Evolutionary conservation across 371 early-diverging fungal species (phyloP).

Genomic region (Umbelopsis sp.): DNA sequence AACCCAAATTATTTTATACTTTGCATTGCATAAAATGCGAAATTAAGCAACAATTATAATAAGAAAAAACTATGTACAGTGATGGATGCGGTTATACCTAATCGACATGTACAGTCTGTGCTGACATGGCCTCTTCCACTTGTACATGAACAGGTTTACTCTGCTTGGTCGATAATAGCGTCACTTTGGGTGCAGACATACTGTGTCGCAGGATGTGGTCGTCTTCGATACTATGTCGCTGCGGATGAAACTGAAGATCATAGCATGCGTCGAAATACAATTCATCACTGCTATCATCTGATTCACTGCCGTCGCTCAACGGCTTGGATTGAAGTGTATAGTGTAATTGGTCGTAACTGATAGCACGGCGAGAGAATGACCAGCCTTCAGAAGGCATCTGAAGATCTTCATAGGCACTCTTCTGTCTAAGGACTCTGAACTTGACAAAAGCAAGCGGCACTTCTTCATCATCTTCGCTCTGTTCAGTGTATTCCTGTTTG

Average conservation of each 20-base stretch:
- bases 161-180: background rate
- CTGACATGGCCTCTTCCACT: background rate
- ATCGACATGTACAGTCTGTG: background rate
- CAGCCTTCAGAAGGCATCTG: constrained; percentile 3
- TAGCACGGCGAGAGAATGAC: constrained; percentile 6
- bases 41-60: too few species aligned
- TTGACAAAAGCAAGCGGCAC: background rate
- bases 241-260: background rate
- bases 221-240: background rate
- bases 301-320: background rate
- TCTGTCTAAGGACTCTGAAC: background rate
- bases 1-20: too few species aligned
- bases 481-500: background rate
- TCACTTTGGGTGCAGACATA: background rate
- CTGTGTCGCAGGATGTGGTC: background rate
- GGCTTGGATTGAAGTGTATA: background rate
- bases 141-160: constrained; percentile 8
- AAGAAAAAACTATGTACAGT: too few species aligned
- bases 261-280: background rate
- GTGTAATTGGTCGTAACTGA: constrained; percentile 10
- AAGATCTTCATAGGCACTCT: background rate
- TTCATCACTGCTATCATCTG: background rate
- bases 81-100: background rate
- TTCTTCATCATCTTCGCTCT: background rate
- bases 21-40: too few species aligned